Evolutionary conservation across 1,284 basidiomycete species (phyloP), one percentile per base, ranked within the genome.

Genomic region (Ganoderma sp.): DNA sequence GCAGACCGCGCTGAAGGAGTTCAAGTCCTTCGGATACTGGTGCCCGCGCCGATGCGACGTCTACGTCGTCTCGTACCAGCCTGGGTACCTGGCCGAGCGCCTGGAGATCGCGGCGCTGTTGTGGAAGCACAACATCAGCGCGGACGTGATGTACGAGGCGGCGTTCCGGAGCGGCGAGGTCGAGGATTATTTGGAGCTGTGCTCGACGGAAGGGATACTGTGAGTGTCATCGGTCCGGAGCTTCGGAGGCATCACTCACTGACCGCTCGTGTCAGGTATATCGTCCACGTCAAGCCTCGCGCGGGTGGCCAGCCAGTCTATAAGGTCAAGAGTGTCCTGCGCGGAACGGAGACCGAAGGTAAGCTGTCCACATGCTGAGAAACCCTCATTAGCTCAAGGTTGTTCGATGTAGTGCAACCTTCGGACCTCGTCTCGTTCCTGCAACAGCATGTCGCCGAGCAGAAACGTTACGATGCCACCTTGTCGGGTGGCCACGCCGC

Each of bases 41-140:
- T 93, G 92, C 77, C 93, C 94, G 22, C 86, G 93, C 15, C 84
- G 94, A 50, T 96, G 94, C 73, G 94, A 94, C 72, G 93, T 94
- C 17, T 95, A 94, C 71, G 84, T 96, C 17, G 89, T 94, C 19
- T 92, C 92, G 0, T 93, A 92, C 72, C 89, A 92, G 66, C 84
- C 88, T 0, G 93, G 93, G 14, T 85, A 90, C 74, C 80, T 96
- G 34, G 85, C 89, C 69, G 92, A 94, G 62, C 85, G 94, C 39
- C 84, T 96, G 25, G 92, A 96, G 75, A 85, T 95, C 17, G 91
- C 89, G 9, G 82, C 91, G 2, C 85, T 91, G 70, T 81, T 96
- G 32, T 96, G 95, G 94, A 85, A 89, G 71, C 85, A 93, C 74
- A 88, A 87, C 63, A 95, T 96, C 75, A 92, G 92, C 71, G 91